Conservation (phyloP, 2,329 filamentous ascomycete species). For the Phyllosticta citrichinensis region DNA sequence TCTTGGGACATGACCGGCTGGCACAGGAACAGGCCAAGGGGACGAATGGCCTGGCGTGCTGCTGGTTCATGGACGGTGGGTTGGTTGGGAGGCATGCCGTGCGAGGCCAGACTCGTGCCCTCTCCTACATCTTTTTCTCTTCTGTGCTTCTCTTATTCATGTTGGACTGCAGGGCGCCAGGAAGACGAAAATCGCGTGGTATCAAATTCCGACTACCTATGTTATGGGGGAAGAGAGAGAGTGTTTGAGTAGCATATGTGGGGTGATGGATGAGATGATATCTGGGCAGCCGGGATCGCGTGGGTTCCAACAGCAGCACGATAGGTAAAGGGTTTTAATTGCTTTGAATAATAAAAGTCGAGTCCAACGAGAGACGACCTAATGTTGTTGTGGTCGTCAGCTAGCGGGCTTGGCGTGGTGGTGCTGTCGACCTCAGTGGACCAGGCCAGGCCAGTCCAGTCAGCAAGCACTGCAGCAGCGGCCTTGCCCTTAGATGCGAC, state of each 20-base stretch:
- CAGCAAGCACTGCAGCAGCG: background rate
- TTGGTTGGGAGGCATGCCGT: background rate
- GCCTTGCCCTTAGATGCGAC: background rate
- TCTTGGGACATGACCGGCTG: background rate
- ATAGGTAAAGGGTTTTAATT: background rate
- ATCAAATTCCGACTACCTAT: slow-evolving; percentile 2
- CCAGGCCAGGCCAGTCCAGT: background rate
- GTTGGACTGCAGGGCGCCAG: background rate
- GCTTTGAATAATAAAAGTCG: background rate
- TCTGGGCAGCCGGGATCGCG: slow-evolving; percentile 2
- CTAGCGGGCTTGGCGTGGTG: background rate
- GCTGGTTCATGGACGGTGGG: background rate
- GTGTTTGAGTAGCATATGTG: slow-evolving; percentile 2
- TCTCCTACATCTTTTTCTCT: slow-evolving; percentile 5
- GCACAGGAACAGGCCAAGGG: background rate
- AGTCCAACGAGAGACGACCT: background rate
- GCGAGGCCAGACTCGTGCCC: background rate
- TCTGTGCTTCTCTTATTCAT: background rate
- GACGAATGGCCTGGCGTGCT: background rate
- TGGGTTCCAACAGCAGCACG: background rate
- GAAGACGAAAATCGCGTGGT: slow-evolving; percentile 8
- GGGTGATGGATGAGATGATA: slow-evolving; percentile 1
- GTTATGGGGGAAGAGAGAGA: background rate
- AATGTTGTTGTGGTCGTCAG: background rate
- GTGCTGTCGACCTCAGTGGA: background rate